phyloP scores from a whole-genome alignment of 768 basidiomycete genomes.

The Suillus fuscotomentosus region DNA sequence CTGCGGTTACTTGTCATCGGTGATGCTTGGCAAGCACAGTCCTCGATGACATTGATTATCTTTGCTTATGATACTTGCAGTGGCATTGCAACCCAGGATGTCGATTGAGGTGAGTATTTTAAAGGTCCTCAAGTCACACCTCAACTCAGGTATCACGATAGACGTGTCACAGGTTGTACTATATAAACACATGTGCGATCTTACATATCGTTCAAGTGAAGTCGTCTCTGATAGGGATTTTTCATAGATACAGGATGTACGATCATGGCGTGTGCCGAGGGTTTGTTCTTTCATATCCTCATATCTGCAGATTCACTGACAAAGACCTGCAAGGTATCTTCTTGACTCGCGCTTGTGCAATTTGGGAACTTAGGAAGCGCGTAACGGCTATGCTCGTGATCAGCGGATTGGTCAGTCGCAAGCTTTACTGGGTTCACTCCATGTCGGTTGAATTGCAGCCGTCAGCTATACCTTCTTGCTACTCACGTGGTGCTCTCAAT shows the following conservation, averaged over 20 bases:
- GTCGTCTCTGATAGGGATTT: not conserved
- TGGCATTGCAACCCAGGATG: not conserved
- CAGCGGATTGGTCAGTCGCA: not conserved
- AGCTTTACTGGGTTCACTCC: not conserved
- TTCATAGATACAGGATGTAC: not conserved
- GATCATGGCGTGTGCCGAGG: slow-evolving; percentile 1
- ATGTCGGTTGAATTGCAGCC: not conserved
- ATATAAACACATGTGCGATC: not conserved
- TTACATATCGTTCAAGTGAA: not conserved
- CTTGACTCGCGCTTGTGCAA: not conserved
- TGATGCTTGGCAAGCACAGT: not conserved
- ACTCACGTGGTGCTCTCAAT: not conserved
- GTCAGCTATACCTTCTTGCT: not conserved
- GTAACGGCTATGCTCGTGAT: not conserved
- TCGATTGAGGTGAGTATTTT: not conserved
- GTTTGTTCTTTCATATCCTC: not conserved
- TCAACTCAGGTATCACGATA: not conserved
- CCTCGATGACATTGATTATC: not conserved
- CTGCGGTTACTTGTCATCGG: not conserved
- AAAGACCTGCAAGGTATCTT: not conserved
- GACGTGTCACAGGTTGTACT: not conserved
- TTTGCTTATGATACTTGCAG: not conserved
- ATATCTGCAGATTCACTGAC: not conserved
- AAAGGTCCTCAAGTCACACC: not conserved
- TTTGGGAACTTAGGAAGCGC: not conserved